phyloP scores from a whole-genome alignment of 176 grass and related monocot genomes.

The Cocos nucifera region DNA sequence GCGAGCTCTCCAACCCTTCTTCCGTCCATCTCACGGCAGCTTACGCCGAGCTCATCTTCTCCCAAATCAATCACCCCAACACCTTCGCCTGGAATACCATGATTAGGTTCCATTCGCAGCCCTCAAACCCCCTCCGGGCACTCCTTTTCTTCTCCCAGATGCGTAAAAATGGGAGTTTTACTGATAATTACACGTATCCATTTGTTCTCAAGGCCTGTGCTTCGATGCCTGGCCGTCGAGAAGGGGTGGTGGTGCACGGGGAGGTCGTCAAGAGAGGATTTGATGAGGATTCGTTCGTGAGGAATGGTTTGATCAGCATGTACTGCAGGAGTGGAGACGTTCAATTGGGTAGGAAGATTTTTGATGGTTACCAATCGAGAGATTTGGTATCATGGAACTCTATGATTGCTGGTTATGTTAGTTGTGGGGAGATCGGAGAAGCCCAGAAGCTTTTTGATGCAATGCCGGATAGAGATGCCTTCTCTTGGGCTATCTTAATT shows the following conservation, averaged over 20 bases:
- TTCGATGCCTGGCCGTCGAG: constrained; percentile 4
- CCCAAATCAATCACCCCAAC: constrained; percentile 15
- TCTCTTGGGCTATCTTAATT: constrained; percentile 54
- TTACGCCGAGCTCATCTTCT: constrained; percentile 29
- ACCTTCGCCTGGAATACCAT: constrained; percentile 58
- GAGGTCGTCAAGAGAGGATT: constrained; percentile 39
- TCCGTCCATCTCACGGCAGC: not conserved
- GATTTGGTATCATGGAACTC: constrained; percentile 69
- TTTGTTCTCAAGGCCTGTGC: constrained; percentile 52
- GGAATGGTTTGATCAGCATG: constrained; percentile 42
- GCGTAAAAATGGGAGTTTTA: constrained; percentile 21
- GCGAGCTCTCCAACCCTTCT: constrained; percentile 15
- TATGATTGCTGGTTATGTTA: constrained; percentile 47
- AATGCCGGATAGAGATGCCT: constrained; percentile 43
- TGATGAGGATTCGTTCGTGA: constrained; percentile 28
- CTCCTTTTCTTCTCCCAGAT: constrained; percentile 42
- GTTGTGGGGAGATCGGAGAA: constrained; percentile 17
- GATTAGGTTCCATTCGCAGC: constrained; percentile 31
- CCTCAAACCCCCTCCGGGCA: constrained; percentile 10
- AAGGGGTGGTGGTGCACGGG: constrained; percentile 32
- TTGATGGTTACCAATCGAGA: constrained; percentile 26
- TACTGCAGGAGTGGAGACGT: constrained; percentile 41
- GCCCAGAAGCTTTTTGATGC: constrained; percentile 50
- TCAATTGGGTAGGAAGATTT: constrained; percentile 42
- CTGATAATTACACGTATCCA: constrained; percentile 61